Conservation (phyloP, 345 rosid species). For the Odontarrhena argentea region DNA sequence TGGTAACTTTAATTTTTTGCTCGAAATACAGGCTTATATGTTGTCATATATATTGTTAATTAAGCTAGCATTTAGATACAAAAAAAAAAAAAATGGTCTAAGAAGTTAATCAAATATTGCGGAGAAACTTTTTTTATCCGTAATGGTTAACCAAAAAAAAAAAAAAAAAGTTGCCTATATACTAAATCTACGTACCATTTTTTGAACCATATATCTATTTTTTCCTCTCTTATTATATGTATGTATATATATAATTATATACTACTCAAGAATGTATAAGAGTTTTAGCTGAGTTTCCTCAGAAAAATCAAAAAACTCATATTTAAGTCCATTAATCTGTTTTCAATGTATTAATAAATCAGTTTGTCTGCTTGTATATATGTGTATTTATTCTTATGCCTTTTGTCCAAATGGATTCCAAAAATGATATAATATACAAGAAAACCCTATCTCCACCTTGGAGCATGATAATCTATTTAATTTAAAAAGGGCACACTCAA, state of each 20-base stretch:
- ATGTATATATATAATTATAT: not conserved
- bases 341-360: slow-evolving; percentile 3
- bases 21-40: too few species aligned
- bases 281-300: slow-evolving; percentile 15
- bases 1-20: too few species aligned
- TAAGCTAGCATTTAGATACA: too few species aligned
- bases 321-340: not conserved
- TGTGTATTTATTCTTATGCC: slow-evolving; percentile 36
- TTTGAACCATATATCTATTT: not conserved
- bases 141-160: too few species aligned
- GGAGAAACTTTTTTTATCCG: too few species aligned
- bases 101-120: too few species aligned
- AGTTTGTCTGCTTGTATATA: slow-evolving; percentile 32
- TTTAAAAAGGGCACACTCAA: slow-evolving; percentile 18
- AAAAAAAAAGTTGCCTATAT: too few species aligned
- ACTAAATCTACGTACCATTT: too few species aligned
- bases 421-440: slow-evolving; percentile 27
- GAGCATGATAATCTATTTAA: slow-evolving; percentile 38
- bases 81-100: too few species aligned
- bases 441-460: slow-evolving; percentile 42
- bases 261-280: slow-evolving; percentile 5
- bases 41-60: too few species aligned
- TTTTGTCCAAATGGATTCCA: slow-evolving; percentile 36
- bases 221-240: too few species aligned
- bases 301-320: not conserved